Evolutionary conservation across 305 asterid genomes (phyloP), one percentile per base, ranked within the genome.

Genomic region (Striga hermonthica): DNA sequence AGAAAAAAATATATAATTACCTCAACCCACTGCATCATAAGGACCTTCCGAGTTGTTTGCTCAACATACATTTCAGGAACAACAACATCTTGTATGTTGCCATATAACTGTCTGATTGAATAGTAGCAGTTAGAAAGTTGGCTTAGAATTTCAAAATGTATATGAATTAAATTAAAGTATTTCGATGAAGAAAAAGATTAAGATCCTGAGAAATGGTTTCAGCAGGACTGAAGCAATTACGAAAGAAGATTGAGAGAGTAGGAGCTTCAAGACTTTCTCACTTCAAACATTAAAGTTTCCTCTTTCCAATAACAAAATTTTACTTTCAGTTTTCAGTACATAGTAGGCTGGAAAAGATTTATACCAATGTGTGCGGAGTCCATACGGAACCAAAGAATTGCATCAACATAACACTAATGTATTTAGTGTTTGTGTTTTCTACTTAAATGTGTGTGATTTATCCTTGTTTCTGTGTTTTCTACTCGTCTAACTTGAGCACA

Each of bases 1-100:
- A 22, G 31, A 22, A 68, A 53, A 68, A 58, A 43, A 9, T 31
- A 60, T 64, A 73, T 22, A 57, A 74, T 65, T 84, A 91, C 98
- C 98, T 91, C 97, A 66, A 91, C 61, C 96, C 98, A 87, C 72
- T 89, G 80, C 98, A 91, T 91, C 77, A 83, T 78, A 66, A 91
- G 94, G 80, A 91, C 90, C 78, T 88, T 87, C 64, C 83, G 80
- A 68, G 97, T 87, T 77, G 98, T 89, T 76, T 79, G 86, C 73
- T 85, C 78, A 56, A 80, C 67, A 75, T 82, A 78, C 92, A 91
- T 89, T 69, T 81, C 84, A 67, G 98, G 98, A 76, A 89, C 95
- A 73, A 84, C 86, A 57, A 91, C 95, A 84, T 91, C 98, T 73
- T 79, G 66, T 76, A 91, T 79, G 70, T 71, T 81, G 47, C 95